Evolutionary conservation across 345 rosid genomes (phyloP).

Genomic region (Toxicodendron radicans): DNA sequence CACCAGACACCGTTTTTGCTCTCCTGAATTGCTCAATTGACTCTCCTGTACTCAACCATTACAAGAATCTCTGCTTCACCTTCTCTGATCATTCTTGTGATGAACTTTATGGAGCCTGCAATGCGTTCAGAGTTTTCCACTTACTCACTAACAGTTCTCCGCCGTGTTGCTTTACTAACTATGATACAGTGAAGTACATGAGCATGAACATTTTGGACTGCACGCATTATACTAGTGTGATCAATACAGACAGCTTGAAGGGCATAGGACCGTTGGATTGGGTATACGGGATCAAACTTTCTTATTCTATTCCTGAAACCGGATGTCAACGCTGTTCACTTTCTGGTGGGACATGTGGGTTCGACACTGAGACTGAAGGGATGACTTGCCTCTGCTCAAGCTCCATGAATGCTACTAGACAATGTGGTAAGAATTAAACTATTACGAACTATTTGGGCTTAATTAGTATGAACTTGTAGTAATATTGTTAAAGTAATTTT

Average conservation of each 20-base stretch:
- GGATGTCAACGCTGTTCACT: slow-evolving; percentile 67
- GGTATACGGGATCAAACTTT: slow-evolving; percentile 79
- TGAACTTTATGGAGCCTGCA: slow-evolving; percentile 73
- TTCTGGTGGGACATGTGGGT: slow-evolving; percentile 88
- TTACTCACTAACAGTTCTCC: slow-evolving; percentile 49
- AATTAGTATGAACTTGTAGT: too few species aligned
- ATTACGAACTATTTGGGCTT: too few species aligned
- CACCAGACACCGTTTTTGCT: slow-evolving; percentile 83
- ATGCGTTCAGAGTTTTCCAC: slow-evolving; percentile 64
- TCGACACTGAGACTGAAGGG: slow-evolving; percentile 66
- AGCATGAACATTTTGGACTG: slow-evolving; percentile 90
- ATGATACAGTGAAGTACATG: slow-evolving; percentile 80
- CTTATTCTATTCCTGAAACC: slow-evolving; percentile 60
- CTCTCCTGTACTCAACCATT: slow-evolving; percentile 84
- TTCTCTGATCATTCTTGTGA: slow-evolving; percentile 79
- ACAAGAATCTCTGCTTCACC: slow-evolving; percentile 72
- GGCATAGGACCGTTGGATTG: slow-evolving; percentile 71
- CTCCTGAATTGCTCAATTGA: slow-evolving; percentile 77
- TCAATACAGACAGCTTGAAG: slow-evolving; percentile 49
- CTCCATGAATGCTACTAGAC: slow-evolving; percentile 56
- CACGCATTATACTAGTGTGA: slow-evolving; percentile 67
- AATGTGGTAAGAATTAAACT: slow-evolving; percentile 56
- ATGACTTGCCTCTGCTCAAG: slow-evolving; percentile 70
- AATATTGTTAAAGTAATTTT: background rate
- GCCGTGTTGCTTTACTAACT: slow-evolving; percentile 84